Percentiles rank a stretch among this genome's conserved stretches.
phyloP scores from a whole-genome alignment of 2,329 filamentous ascomycete species.

The Ceratocystis smalleyi region DNA sequence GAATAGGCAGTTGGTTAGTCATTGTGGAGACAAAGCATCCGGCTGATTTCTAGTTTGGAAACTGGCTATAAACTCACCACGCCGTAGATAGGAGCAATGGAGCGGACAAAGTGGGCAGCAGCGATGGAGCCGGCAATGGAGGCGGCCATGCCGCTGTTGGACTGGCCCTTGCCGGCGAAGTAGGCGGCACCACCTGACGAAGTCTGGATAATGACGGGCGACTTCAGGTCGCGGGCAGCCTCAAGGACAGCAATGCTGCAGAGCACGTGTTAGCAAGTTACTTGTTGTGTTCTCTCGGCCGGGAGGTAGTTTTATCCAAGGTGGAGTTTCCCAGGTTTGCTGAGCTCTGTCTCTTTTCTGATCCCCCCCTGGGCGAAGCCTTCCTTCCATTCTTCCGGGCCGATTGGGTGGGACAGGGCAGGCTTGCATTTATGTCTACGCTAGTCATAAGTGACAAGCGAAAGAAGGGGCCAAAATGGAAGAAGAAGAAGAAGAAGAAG shows the following conservation, averaged over 20 bases:
- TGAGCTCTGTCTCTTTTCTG: neutral
- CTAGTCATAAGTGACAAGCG: neutral
- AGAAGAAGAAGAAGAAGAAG: too few relatives aligned
- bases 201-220: slow-evolving; percentile 83
- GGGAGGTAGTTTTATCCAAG: neutral
- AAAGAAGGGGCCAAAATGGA: neutral
- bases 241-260: slow-evolving; percentile 61
- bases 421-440: neutral
- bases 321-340: neutral
- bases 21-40: neutral
- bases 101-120: slow-evolving; percentile 83
- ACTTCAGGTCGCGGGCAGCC: slow-evolving; percentile 81
- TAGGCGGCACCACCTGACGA: slow-evolving; percentile 88
- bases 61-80: slow-evolving; percentile 27
- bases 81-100: slow-evolving; percentile 72
- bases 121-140: slow-evolving; percentile 80
- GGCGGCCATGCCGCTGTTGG: slow-evolving; percentile 67
- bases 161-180: slow-evolving; percentile 80
- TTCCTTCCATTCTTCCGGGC: slow-evolving; percentile 2
- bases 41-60: neutral
- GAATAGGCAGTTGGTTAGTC: neutral
- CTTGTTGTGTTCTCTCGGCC: neutral
- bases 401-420: slow-evolving; percentile 1
- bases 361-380: neutral
- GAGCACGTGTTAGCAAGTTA: slow-evolving; percentile 57